Percentiles rank a stretch among this genome's conserved stretches.
Evolutionary conservation across 2,329 filamentous ascomycete species (phyloP).

Genomic region (Teratosphaeria gauchensis): DNA sequence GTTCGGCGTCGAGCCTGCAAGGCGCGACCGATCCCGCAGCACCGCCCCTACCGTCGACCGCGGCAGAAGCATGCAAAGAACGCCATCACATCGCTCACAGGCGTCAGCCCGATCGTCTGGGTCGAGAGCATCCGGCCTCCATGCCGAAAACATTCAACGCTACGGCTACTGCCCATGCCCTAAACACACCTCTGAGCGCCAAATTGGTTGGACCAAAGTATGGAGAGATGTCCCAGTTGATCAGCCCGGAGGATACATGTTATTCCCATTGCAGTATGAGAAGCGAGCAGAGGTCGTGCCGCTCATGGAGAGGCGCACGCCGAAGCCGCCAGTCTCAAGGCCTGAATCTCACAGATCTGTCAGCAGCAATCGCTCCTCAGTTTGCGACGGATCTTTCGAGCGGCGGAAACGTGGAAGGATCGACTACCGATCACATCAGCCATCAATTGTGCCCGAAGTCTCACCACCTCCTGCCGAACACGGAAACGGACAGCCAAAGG

Average conservation of each 20-base stretch:
- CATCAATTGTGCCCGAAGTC: background rate
- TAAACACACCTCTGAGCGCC: background rate
- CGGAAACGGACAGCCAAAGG: background rate
- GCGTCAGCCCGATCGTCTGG: background rate
- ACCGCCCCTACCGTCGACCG: background rate
- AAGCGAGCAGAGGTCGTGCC: background rate
- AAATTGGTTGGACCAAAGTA: background rate
- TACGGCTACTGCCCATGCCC: background rate
- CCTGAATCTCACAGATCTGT: background rate
- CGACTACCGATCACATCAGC: background rate
- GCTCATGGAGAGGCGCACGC: background rate
- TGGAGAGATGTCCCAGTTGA: background rate
- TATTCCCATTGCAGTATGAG: background rate
- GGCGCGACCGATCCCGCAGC: background rate
- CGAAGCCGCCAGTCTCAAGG: background rate
- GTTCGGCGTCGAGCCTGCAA: background rate
- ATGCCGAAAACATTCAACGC: background rate
- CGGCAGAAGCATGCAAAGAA: background rate
- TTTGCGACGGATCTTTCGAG: background rate
- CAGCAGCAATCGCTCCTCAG: background rate
- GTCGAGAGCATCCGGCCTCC: background rate
- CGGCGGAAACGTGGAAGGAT: background rate
- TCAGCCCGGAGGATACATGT: background rate
- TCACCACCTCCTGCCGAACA: background rate
- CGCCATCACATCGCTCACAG: background rate